Conservation (phyloP, 2,329 filamentous ascomycete genomes). For the Pezizomycotina sp. region DNA sequence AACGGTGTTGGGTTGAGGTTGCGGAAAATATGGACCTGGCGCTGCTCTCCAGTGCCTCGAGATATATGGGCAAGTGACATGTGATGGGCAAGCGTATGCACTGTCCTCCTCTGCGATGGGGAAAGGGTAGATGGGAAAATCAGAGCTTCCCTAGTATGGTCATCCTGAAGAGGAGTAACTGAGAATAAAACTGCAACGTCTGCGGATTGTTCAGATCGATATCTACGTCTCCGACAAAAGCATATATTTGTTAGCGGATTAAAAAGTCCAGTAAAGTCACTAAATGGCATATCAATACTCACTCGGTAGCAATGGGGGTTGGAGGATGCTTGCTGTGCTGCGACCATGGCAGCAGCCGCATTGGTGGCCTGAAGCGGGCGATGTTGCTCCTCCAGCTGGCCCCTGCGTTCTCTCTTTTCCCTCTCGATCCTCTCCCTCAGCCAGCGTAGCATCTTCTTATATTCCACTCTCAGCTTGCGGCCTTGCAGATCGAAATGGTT, state of each 20-base stretch:
- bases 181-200: slow-evolving; percentile 75
- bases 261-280: slow-evolving; percentile 4
- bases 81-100: slow-evolving; percentile 88
- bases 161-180: slow-evolving; percentile 80
- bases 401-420: slow-evolving; percentile 88
- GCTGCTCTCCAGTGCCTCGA: slow-evolving; percentile 68
- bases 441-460: slow-evolving; percentile 97
- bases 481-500: slow-evolving; percentile 94
- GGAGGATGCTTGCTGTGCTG: slow-evolving; percentile 75
- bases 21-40: slow-evolving; percentile 71
- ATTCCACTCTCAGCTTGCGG: slow-evolving; percentile 85
- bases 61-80: slow-evolving; percentile 86
- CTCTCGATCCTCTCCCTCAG: slow-evolving; percentile 92
- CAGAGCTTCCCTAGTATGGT: slow-evolving; percentile 57
- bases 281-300: slow-evolving; percentile 12
- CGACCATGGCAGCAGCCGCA: too few species aligned
- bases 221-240: slow-evolving; percentile 31
- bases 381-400: slow-evolving; percentile 94
- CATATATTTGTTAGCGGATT: slow-evolving; percentile 8
- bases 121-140: slow-evolving; percentile 69
- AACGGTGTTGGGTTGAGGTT: slow-evolving; percentile 24
- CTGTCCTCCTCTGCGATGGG: slow-evolving; percentile 70
- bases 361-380: slow-evolving; percentile 44
- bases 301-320: slow-evolving; percentile 55
- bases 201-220: slow-evolving; percentile 83